Evolutionary conservation across 768 basidiomycete species (phyloP), one percentile per base, ranked within the genome.

Genomic region (Suillus spraguei): DNA sequence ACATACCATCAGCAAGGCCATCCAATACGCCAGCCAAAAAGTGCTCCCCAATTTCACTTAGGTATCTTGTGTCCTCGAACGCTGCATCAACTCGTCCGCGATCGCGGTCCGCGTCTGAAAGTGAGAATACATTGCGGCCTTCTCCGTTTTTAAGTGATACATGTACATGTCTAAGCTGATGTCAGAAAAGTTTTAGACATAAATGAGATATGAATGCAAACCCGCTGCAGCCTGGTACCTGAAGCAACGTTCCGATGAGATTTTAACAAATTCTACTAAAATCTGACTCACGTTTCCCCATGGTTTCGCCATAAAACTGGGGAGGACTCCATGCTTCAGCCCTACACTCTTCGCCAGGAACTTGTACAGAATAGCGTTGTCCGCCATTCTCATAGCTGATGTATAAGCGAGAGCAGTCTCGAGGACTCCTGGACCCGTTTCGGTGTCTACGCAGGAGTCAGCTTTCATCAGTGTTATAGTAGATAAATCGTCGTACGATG

Each of bases 261-360:
- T 36, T 9, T 36, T 63, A 50, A 70, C 39, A 55, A 55, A 33
- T 39, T 22, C 39, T 44, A 47, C 20, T 61, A 6, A 36, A 6
- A 44, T 35, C 28, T 3, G 55, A 62, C 90, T 71, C 71, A 95
- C 95, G 70, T 94, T 88, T 38, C 88, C 89, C 92, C 94, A 97
- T 32, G 96, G 96, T 70, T 98, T 98, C 0, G 96, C 95, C 97
- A 98, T 99, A 77, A 99, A 99, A 64, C 94, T 97, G 1, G 97
- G 97, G 44, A 94, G 85, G 61, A 99, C 81, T 10, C 91, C 92
- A 66, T 91, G 82, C 72, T 89, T 87, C 84, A 97, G 92, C 0
- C 97, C 97, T 2, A 97, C 78, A 64, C 94, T 94, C 81, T 98
- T 98, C 3, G 94, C 92, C 16, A 92, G 75, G 67, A 89, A 92